These are phyloP conservation scores for Emmonsiellopsis sp. DNA, from an alignment of 2,329 filamentous ascomycete species.

Conservation along the genomic window DNA sequence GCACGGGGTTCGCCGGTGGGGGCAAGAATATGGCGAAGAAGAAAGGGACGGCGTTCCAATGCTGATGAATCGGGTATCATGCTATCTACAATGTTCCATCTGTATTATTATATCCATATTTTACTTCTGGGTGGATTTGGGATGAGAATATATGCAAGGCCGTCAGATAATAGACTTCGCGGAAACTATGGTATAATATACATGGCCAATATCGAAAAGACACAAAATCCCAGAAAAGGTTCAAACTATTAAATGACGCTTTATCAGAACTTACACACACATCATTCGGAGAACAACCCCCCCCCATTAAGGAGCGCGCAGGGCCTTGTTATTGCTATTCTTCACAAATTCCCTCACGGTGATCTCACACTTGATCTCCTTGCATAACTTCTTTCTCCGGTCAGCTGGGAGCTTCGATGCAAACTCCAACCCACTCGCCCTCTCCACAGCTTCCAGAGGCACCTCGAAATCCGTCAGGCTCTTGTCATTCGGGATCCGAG, in stretches of 20 bases:
- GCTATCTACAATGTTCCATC: neutral
- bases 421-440: constrained; percentile 87
- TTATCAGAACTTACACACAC: constrained; percentile 4
- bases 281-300: neutral
- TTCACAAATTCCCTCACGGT: constrained; percentile 65
- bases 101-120: neutral
- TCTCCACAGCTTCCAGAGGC: constrained; percentile 82
- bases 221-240: neutral
- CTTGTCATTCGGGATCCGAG: constrained; percentile 76
- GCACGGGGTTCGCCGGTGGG: constrained; percentile 86
- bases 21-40: constrained; percentile 75
- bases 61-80: constrained; percentile 35
- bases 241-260: neutral
- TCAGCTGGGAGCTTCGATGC: constrained; percentile 64
- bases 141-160: neutral
- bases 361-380: constrained; percentile 75
- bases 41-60: constrained; percentile 71
- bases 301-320: constrained; percentile 6
- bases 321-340: constrained; percentile 45
- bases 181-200: neutral
- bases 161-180: too few species aligned
- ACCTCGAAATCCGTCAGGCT: constrained; percentile 89
- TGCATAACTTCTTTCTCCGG: constrained; percentile 69
- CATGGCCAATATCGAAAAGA: neutral
- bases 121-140: neutral